phyloP scores from a whole-genome alignment of 2,329 filamentous ascomycete genomes.

The Epichloe brachyelytri region DNA sequence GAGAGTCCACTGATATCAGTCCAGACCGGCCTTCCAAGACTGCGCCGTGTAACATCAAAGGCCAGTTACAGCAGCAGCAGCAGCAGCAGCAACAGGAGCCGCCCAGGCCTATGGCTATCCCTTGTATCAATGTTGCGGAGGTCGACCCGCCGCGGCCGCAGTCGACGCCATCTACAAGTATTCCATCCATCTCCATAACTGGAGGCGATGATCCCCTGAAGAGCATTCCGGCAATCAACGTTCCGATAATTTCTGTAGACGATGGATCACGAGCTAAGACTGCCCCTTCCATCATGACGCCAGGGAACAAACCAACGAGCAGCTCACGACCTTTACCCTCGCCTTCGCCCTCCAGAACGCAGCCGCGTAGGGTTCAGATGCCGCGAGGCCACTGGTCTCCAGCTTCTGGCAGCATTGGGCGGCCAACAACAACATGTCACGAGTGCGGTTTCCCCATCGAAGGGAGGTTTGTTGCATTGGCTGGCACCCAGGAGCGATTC shows the following conservation, averaged over 20 bases:
- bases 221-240: constrained; percentile 25
- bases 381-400: constrained; percentile 47
- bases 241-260: constrained; percentile 37
- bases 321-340: constrained; percentile 28
- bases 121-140: constrained; percentile 43
- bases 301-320: constrained; percentile 24
- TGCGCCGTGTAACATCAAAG: constrained; percentile 6
- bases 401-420: constrained; percentile 30
- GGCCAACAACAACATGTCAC: constrained; percentile 63
- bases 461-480: constrained; percentile 77
- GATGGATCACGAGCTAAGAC: constrained; percentile 21
- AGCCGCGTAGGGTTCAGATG: constrained; percentile 24
- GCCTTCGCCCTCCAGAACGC: constrained; percentile 24
- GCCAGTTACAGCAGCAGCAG: constrained; percentile 9
- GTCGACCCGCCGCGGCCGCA: constrained; percentile 24
- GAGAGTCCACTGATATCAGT: constrained; percentile 57
- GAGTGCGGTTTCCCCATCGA: constrained; percentile 77
- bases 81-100: background rate
- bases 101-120: constrained; percentile 29
- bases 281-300: constrained; percentile 33
- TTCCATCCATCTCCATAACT: constrained; percentile 25
- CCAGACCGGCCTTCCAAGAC: constrained; percentile 25
- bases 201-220: constrained; percentile 11
- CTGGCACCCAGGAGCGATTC: constrained; percentile 61
- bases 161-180: constrained; percentile 15